phyloP scores from a whole-genome alignment of 345 rosid genomes.

The Citrus mangshanensis region DNA sequence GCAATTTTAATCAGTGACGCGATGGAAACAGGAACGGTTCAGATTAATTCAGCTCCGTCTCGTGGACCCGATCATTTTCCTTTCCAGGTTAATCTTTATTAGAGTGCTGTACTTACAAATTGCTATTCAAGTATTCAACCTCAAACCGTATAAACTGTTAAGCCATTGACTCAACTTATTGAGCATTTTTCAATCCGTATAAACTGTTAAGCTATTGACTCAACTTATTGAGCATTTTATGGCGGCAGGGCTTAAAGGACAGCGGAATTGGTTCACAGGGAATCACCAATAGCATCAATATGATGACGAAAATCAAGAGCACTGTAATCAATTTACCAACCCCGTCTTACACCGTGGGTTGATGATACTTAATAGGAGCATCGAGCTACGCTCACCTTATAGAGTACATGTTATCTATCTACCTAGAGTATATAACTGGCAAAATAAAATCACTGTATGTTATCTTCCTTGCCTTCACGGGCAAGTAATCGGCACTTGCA shows the following conservation, averaged over 20 bases:
- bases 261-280: constrained; percentile 98
- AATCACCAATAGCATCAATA: constrained; percentile 84
- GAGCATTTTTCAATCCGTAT: background rate
- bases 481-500: background rate
- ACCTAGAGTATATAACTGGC: too few relatives aligned
- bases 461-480: background rate
- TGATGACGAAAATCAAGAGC: constrained; percentile 93
- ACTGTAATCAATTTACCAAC: constrained; percentile 86
- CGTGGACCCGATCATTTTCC: constrained; percentile 99
- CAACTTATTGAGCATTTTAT: background rate
- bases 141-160: too few relatives aligned
- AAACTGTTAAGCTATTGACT: background rate
- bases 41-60: constrained; percentile 98
- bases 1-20: constrained; percentile 88
- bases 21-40: constrained; percentile 96
- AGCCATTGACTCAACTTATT: background rate
- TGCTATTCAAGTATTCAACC: background rate
- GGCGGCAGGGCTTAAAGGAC: constrained; percentile 78
- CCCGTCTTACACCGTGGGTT: constrained; percentile 95
- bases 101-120: background rate
- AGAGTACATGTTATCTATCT: too few relatives aligned
- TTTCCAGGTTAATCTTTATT: constrained; percentile 68
- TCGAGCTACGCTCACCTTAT: background rate
- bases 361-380: constrained; percentile 48
- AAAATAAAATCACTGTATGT: background rate